Percentiles rank a stretch among this genome's conserved stretches.
These are phyloP conservation scores for Yarrowia alimentaria DNA, from an alignment of 805 yeast genomes.

Conservation along the genomic window DNA sequence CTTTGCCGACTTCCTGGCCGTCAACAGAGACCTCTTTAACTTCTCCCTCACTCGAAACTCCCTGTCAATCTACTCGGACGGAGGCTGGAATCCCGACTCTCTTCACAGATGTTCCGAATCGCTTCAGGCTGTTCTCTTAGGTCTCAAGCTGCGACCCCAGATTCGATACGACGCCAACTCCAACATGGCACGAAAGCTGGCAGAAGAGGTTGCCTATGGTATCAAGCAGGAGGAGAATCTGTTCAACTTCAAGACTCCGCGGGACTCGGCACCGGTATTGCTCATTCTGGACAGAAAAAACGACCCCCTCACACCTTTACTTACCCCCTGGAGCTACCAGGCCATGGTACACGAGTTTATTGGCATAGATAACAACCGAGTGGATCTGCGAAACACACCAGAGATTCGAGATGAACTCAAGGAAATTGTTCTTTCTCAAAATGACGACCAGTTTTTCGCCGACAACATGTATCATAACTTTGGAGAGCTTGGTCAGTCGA, in stretches of 20 bases:
- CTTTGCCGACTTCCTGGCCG: conserved; percentile 76
- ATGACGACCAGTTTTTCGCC: conserved; percentile 68
- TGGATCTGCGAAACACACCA: conserved; percentile 58
- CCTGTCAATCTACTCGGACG: conserved; percentile 31
- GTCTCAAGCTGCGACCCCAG: conserved; percentile 73
- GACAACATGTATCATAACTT: conserved; percentile 86
- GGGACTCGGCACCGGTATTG: conserved; percentile 69
- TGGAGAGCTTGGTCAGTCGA: conserved; percentile 72
- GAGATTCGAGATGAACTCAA: conserved; percentile 57
- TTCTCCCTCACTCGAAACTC: conserved; percentile 38
- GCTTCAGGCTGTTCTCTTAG: conserved; percentile 58
- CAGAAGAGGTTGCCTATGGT: conserved; percentile 54
- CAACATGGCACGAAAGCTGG: conserved; percentile 60
- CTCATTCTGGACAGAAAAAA: conserved; percentile 76
- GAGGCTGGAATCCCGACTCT: conserved; percentile 49
- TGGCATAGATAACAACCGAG: conserved; percentile 79
- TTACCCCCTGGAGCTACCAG: conserved; percentile 97
- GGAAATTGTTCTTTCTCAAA: conserved; percentile 61
- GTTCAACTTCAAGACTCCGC: conserved; percentile 59
- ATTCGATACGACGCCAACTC: conserved; percentile 77
- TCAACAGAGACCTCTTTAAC: conserved; percentile 66
- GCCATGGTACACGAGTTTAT: conserved; percentile 94
- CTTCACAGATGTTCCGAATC: conserved; percentile 47
- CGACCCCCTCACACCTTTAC: conserved; percentile 90
- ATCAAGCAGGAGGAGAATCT: conserved; percentile 44